These are phyloP conservation scores for Podila verticillata DNA, from an alignment of 192 early-diverging fungal genomes.

Conservation along the genomic window DNA sequence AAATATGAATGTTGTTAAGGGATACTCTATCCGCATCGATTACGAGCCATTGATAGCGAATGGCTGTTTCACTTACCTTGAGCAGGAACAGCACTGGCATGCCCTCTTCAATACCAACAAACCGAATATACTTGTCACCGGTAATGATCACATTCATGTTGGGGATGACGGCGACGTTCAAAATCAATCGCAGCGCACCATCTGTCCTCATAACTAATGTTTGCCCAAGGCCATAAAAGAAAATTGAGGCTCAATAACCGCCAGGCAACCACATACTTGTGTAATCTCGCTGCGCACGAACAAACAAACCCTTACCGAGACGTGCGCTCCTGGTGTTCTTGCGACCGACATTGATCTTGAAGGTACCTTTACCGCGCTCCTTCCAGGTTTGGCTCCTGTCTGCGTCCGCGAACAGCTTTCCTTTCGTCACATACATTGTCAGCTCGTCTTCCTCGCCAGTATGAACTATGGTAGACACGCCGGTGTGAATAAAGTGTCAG, in stretches of 20 bases:
- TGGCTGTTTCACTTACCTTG: conserved; percentile 21
- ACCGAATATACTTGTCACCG: conserved; percentile 43
- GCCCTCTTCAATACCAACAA: conserved; percentile 37
- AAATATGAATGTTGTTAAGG: not conserved
- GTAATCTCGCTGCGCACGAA: not conserved
- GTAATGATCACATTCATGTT: conserved; percentile 38
- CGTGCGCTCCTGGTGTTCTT: conserved; percentile 28
- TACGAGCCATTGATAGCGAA: not conserved
- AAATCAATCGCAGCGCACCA: conserved; percentile 37
- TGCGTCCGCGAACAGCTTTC: conserved; percentile 35
- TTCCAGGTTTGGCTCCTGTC: conserved; percentile 43
- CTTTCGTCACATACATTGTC: conserved; percentile 39
- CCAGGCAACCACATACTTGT: not conserved
- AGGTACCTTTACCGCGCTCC: conserved; percentile 42
- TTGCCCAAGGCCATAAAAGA: not conserved
- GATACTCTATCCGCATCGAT: not conserved
- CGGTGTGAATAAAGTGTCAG: too few species aligned
- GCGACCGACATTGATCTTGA: conserved; percentile 39
- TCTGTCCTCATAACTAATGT: conserved; percentile 40
- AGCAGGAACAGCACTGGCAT: conserved; percentile 36
- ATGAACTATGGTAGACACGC: conserved; percentile 6
- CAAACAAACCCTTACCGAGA: conserved; percentile 22
- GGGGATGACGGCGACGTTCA: conserved; percentile 35
- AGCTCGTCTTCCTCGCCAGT: conserved; percentile 45
- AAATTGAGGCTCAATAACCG: not conserved